Conservation (phyloP, 2,329 filamentous ascomycete genomes). For the Rutstroemia sp. region DNA sequence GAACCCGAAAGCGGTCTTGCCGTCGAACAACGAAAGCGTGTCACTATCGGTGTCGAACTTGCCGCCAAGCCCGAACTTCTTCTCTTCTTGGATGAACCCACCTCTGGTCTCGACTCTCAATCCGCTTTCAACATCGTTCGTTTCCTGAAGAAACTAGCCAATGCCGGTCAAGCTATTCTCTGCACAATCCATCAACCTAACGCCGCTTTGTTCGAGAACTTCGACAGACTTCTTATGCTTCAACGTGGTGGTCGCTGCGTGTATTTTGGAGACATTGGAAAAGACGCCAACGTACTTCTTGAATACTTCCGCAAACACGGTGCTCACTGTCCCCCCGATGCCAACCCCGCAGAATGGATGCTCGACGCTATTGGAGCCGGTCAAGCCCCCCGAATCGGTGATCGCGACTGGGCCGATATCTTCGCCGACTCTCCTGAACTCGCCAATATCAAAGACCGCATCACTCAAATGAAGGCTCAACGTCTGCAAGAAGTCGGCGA, state of each 20-base stretch:
- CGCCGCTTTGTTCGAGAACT: conserved; percentile 62
- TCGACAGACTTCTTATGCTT: conserved; percentile 57
- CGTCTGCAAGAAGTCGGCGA: conserved; percentile 39
- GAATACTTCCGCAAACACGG: conserved; percentile 38
- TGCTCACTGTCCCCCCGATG: conserved; percentile 43
- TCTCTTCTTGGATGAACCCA: conserved; percentile 54
- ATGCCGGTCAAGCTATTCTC: conserved; percentile 59
- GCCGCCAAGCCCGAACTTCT: conserved; percentile 52
- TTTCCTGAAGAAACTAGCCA: conserved; percentile 50
- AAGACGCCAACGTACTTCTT: conserved; percentile 51
- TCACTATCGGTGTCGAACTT: conserved; percentile 56
- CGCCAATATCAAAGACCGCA: conserved; percentile 46
- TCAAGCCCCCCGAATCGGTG: conserved; percentile 52
- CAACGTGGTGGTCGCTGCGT: conserved; percentile 57
- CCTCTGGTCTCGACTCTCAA: conserved; percentile 50
- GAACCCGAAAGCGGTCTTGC: conserved; percentile 51
- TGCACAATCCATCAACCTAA: conserved; percentile 68
- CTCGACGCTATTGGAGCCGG: conserved; percentile 60
- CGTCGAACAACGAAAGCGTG: conserved; percentile 61
- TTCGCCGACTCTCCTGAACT: conserved; percentile 54
- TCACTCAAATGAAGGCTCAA: conserved; percentile 45
- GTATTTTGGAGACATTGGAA: conserved; percentile 61
- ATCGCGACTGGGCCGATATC: conserved; percentile 56
- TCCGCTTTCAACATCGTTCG: conserved; percentile 53
- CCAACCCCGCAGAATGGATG: conserved; percentile 52